These are phyloP conservation scores for Fusarium sp. DNA, from an alignment of 2,329 filamentous ascomycete species.

Conservation along the genomic window DNA sequence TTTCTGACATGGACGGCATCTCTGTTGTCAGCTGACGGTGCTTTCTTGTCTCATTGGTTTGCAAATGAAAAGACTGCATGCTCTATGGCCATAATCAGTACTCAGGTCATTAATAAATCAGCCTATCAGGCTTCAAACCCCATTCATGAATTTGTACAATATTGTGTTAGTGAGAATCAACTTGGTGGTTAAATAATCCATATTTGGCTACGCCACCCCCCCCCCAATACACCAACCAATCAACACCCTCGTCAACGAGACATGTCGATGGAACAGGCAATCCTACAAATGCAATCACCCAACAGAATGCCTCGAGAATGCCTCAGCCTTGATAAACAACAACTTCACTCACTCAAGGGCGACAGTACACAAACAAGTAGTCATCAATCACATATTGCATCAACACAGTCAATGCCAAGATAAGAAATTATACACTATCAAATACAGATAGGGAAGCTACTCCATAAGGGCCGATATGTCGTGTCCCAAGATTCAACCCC, in stretches of 20 bases:
- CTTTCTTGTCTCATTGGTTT: neutral
- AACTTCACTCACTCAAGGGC: neutral
- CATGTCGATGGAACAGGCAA: slow-evolving; percentile 32
- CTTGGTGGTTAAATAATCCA: neutral
- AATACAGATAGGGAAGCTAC: slow-evolving; percentile 51
- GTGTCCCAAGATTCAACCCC: slow-evolving; percentile 41
- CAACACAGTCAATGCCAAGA: slow-evolving; percentile 23
- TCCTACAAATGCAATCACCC: slow-evolving; percentile 14
- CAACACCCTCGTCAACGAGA: neutral
- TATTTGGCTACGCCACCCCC: neutral
- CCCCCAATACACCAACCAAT: slow-evolving; percentile 18
- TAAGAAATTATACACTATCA: slow-evolving; percentile 54
- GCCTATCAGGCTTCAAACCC: neutral
- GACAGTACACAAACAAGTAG: neutral
- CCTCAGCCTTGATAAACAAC: neutral
- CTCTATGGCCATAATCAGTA: neutral
- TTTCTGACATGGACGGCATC: neutral
- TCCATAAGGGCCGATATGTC: slow-evolving; percentile 40
- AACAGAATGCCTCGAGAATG: neutral
- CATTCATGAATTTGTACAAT: neutral
- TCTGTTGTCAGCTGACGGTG: neutral
- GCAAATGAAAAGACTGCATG: neutral
- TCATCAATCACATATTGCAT: slow-evolving; percentile 2
- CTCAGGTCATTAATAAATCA: neutral
- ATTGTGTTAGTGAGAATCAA: neutral